Evolutionary conservation across 108 stramenopile genomes (phyloP).

Genomic region (Epithemia pelagica): DNA sequence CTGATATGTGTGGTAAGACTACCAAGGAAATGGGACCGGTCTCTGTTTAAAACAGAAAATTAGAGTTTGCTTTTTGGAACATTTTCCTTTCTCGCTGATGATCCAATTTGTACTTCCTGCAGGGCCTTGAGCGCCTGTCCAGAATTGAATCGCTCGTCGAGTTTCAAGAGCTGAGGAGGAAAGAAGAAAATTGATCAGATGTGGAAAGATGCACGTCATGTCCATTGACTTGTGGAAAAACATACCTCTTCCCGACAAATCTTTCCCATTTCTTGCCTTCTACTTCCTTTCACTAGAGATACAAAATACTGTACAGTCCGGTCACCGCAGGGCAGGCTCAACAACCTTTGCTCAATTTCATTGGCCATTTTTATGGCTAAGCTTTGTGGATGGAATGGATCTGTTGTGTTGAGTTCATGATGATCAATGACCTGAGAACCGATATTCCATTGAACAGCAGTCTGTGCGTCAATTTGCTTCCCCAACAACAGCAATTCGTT

Average conservation of each 20-base stretch:
- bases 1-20: too few relatives aligned
- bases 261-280: constrained; percentile 7
- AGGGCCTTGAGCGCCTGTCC: constrained; percentile 21
- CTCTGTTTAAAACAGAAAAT: too few relatives aligned
- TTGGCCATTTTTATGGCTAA: constrained; percentile 17
- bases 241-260: constrained; percentile 19
- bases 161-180: constrained; percentile 1
- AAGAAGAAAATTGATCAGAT: too few relatives aligned
- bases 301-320: constrained; percentile 19
- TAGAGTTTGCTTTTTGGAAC: neutral
- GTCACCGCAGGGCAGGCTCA: constrained; percentile 20
- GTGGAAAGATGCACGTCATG: too few relatives aligned
- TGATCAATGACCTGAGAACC: constrained; percentile 25
- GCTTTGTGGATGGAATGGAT: constrained; percentile 24
- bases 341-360: constrained; percentile 21
- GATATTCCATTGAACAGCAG: constrained; percentile 34
- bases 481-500: constrained; percentile 47
- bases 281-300: constrained; percentile 7
- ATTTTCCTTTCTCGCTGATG: neutral
- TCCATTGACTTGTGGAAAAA: too few relatives aligned
- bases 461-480: constrained; percentile 29
- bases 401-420: neutral
- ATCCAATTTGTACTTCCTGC: constrained; percentile 16
- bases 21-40: too few relatives aligned
- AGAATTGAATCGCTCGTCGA: constrained; percentile 28